Evolutionary conservation across 768 basidiomycete genomes (phyloP).

Genomic region (Mycena maculata): DNA sequence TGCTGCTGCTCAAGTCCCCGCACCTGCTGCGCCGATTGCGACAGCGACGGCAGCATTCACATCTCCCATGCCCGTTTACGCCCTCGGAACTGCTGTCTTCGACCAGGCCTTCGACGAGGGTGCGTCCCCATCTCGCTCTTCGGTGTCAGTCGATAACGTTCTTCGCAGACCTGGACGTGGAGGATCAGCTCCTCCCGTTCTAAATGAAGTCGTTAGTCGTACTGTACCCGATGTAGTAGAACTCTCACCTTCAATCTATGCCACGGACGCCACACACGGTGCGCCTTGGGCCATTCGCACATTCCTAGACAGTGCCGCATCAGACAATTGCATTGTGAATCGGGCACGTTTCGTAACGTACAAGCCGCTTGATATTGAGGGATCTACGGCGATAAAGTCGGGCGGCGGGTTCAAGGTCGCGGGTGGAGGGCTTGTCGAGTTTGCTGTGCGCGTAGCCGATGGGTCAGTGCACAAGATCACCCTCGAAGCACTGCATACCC

Average conservation of each 20-base stretch:
- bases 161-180: not conserved
- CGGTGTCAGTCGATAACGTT: not conserved
- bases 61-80: not conserved
- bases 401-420: not conserved
- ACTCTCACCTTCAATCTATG: not conserved
- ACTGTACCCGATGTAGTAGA: slow-evolving; percentile 9
- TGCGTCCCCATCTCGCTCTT: not conserved
- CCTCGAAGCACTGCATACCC: not conserved
- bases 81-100: not conserved
- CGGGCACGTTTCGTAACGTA: not conserved
- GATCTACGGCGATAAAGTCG: not conserved
- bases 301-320: not conserved
- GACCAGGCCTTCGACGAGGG: not conserved
- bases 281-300: not conserved
- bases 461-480: not conserved
- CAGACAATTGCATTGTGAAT: not conserved
- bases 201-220: not conserved
- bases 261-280: not conserved
- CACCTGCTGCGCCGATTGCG: not conserved
- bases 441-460: not conserved
- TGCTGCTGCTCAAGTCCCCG: not conserved
- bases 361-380: not conserved
- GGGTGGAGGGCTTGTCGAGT: not conserved
- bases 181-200: not conserved
- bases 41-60: not conserved